phyloP scores from a whole-genome alignment of 768 basidiomycete genomes.

The Ephemerocybe angulata region DNA sequence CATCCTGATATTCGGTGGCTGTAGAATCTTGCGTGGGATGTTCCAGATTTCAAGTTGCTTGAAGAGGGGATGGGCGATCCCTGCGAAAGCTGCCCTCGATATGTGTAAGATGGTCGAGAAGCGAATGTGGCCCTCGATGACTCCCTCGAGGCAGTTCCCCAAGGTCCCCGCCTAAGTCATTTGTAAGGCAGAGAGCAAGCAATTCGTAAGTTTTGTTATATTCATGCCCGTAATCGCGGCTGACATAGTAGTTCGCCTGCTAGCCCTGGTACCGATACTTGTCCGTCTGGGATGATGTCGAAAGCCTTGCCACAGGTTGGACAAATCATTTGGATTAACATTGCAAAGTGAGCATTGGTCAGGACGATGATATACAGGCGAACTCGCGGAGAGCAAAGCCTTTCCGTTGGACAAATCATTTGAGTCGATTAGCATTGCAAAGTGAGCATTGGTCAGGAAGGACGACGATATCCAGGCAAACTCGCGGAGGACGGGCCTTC shows the following conservation, averaged over 20 bases:
- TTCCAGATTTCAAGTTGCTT: slow-evolving; percentile 98
- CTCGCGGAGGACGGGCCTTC: too few species aligned
- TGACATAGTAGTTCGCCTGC: background rate
- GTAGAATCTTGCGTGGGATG: slow-evolving; percentile 87
- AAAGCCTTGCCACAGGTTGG: too few species aligned
- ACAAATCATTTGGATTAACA: too few species aligned
- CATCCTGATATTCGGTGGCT: background rate
- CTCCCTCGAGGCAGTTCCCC: slow-evolving; percentile 93
- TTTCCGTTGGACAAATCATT: too few species aligned
- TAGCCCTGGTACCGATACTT: slow-evolving; percentile 97
- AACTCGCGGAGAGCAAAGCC: too few species aligned
- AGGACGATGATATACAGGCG: too few species aligned
- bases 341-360: too few species aligned
- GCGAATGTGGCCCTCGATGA: slow-evolving; percentile 96
- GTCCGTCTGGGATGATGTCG: too few species aligned
- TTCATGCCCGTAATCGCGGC: slow-evolving; percentile 1
- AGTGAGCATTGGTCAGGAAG: too few species aligned
- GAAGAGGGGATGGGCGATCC: slow-evolving; percentile 96
- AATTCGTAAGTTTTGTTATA: slow-evolving; percentile 67
- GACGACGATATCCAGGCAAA: too few species aligned
- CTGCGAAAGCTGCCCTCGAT: slow-evolving; percentile 86
- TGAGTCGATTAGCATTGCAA: too few species aligned
- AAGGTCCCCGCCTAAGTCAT: slow-evolving; percentile 85
- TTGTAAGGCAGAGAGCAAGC: slow-evolving; percentile 91
- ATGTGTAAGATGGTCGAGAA: slow-evolving; percentile 96